Conservation (phyloP, 805 yeast species). For the Starmera caribaea region DNA sequence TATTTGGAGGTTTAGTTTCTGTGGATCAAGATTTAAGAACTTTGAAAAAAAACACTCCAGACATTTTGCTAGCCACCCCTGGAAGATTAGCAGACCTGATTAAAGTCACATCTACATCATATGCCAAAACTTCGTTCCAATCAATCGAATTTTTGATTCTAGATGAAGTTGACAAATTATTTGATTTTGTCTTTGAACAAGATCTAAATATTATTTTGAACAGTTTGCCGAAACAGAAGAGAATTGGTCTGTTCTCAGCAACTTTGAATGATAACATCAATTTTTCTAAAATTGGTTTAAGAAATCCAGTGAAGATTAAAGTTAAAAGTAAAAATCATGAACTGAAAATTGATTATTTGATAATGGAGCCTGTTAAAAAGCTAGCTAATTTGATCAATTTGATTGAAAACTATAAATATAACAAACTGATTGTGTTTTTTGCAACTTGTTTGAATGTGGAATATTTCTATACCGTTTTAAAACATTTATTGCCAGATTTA, state of each 20-base stretch:
- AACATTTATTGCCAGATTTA: conserved; percentile 20
- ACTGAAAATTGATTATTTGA: conserved; percentile 50
- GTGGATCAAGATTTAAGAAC: conserved; percentile 63
- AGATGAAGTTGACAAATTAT: conserved; percentile 88
- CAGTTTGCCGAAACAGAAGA: conserved; percentile 76
- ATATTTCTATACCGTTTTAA: conserved; percentile 48
- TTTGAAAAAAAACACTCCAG: conserved; percentile 50
- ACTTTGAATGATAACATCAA: conserved; percentile 80
- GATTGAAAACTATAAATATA: conserved; percentile 44
- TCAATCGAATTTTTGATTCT: conserved; percentile 67
- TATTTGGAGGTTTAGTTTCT: conserved; percentile 55
- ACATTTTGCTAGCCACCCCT: conserved; percentile 83
- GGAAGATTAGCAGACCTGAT: conserved; percentile 79
- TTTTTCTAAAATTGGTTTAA: conserved; percentile 79
- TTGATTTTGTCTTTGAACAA: conserved; percentile 66
- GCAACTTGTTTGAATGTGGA: conserved; percentile 86
- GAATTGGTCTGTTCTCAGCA: conserved; percentile 93
- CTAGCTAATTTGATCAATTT: conserved; percentile 48
- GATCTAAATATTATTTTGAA: conserved; percentile 62
- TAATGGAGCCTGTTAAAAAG: conserved; percentile 51
- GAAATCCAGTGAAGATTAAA: conserved; percentile 82
- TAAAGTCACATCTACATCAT: conserved; percentile 39
- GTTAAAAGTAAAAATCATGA: conserved; percentile 49
- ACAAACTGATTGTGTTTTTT: conserved; percentile 82
- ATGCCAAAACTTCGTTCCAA: conserved; percentile 6